A percentile compares a stretch with the other conserved stretches of the same genome.
Conservation (phyloP, 176 grass and related monocot genomes). For the Carex kokanica region DNA sequence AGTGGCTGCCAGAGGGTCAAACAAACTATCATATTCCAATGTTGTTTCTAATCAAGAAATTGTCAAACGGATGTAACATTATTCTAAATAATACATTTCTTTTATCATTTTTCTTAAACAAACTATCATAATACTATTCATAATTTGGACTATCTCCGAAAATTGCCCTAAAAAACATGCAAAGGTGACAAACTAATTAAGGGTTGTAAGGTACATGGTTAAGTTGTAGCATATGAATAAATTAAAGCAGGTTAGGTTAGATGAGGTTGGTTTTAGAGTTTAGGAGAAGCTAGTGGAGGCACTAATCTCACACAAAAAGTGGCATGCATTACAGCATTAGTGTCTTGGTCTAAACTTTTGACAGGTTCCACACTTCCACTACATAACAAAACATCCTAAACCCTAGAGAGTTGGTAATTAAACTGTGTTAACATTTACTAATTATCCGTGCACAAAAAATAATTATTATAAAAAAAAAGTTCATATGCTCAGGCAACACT, state of each 20-base stretch:
- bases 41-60: background rate
- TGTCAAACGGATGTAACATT: background rate
- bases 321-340: background rate
- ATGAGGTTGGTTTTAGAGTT: background rate
- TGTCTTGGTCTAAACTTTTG: conserved; percentile 8
- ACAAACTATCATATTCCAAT: background rate
- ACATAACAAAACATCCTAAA: background rate
- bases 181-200: background rate
- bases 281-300: background rate
- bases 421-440: no score
- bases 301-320: background rate
- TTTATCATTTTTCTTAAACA: no score
- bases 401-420: background rate
- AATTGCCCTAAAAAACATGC: background rate
- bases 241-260: background rate
- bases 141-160: background rate
- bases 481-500: background rate
- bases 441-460: background rate
- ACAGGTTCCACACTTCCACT: background rate
- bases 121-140: background rate
- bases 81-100: background rate
- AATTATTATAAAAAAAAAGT: background rate
- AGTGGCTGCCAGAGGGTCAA: no score
- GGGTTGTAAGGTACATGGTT: background rate
- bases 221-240: background rate